Conservation (phyloP, 345 rosid genomes). For the Sisymbrium irio region DNA sequence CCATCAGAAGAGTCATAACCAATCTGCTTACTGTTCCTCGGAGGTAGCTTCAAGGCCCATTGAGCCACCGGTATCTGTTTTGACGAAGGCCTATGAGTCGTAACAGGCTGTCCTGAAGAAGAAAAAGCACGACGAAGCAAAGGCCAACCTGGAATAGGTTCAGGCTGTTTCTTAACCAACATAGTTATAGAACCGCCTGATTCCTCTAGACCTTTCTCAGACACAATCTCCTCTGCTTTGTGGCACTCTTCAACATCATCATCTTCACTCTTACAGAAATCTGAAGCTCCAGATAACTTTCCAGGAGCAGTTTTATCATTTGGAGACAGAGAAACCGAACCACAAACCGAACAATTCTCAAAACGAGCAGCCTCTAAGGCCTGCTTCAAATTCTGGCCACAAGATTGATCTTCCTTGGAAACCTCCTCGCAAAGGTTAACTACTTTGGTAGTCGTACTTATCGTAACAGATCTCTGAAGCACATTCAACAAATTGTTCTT, state of each 20-base stretch:
- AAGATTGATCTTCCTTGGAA: conserved; percentile 20
- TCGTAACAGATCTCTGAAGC: conserved; percentile 53
- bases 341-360: conserved; percentile 62
- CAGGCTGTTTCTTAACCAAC: conserved; percentile 51
- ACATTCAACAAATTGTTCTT: conserved; percentile 50
- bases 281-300: conserved; percentile 7
- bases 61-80: conserved; percentile 68
- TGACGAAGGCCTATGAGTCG: conserved; percentile 34
- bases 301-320: conserved; percentile 9
- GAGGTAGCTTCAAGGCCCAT: conserved; percentile 62
- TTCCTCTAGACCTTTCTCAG: conserved; percentile 40
- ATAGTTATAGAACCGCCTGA: conserved; percentile 41
- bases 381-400: conserved; percentile 41
- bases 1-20: conserved; percentile 22
- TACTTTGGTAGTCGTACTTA: conserved; percentile 48
- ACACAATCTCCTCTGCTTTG: conserved; percentile 56
- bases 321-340: conserved; percentile 31
- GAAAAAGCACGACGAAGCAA: conserved; percentile 51
- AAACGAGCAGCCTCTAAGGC: conserved; percentile 43
- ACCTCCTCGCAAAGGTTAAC: conserved; percentile 30
- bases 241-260: conserved; percentile 35
- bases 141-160: conserved; percentile 83
- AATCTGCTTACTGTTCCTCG: conserved; percentile 42
- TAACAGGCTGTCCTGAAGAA: conserved; percentile 31
- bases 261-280: conserved; percentile 6